phyloP scores from a whole-genome alignment of 176 grass and related monocot species.

The Aegilops sharonensis region DNA sequence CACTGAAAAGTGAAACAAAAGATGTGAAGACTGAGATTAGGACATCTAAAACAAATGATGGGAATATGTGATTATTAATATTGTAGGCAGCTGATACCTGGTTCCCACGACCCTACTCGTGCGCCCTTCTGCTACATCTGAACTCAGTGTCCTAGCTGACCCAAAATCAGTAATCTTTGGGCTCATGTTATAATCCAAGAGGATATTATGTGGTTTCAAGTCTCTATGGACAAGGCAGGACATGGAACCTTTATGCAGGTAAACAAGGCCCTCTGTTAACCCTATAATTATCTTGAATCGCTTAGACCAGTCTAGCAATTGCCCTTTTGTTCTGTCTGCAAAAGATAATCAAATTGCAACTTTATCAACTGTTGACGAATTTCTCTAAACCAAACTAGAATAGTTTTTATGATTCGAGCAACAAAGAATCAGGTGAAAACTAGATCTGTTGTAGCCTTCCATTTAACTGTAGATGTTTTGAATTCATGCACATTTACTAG shows the following conservation, averaged over 20 bases:
- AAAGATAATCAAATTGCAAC: not conserved
- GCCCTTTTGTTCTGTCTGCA: not conserved
- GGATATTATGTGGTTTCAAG: constrained; percentile 35
- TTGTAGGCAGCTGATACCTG: constrained; percentile 7
- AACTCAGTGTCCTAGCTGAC: constrained; percentile 29
- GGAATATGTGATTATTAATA: not conserved
- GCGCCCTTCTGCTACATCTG: constrained; percentile 27
- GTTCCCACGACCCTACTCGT: constrained; percentile 49
- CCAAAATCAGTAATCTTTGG: constrained; percentile 49
- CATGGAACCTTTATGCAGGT: constrained; percentile 39
- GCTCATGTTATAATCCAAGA: constrained; percentile 38
- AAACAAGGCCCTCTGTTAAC: constrained; percentile 41
- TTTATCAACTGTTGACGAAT: not conserved
- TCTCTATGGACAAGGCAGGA: not conserved
- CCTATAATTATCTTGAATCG: constrained; percentile 47
- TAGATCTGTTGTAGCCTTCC: not conserved
- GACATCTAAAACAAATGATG: not conserved
- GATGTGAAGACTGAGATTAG: not conserved
- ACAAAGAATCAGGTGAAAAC: not conserved
- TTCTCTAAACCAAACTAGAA: not conserved
- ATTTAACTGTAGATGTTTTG: not conserved
- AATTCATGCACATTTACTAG: not conserved
- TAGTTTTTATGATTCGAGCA: not conserved
- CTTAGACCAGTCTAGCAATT: constrained; percentile 23
- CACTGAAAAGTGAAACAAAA: constrained; percentile 18